phyloP scores from a whole-genome alignment of 2,329 filamentous ascomycete genomes.

The Raffaelea albimanens region DNA sequence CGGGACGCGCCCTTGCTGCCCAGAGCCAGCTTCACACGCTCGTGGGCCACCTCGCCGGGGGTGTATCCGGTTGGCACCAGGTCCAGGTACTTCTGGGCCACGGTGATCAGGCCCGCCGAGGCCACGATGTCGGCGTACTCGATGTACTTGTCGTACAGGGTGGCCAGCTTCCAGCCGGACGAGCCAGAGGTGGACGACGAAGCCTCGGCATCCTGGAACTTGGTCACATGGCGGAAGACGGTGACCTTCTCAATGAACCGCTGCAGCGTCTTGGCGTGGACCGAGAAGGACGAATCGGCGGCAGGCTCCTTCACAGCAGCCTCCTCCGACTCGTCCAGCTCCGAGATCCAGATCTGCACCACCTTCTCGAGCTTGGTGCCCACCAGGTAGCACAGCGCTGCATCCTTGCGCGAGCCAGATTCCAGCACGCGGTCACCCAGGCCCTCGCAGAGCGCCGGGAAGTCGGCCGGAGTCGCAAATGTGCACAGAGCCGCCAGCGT shows the following conservation, averaged over 20 bases:
- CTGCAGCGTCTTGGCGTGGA: slow-evolving; percentile 81
- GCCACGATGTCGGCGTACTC: slow-evolving; percentile 96
- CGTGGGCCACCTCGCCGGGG: slow-evolving; percentile 76
- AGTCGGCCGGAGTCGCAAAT: slow-evolving; percentile 83
- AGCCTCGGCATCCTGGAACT: slow-evolving; percentile 75
- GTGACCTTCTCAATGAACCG: slow-evolving; percentile 98
- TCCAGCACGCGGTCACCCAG: slow-evolving; percentile 87
- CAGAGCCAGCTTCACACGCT: slow-evolving; percentile 76
- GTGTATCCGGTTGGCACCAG: slow-evolving; percentile 77
- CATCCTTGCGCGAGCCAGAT: slow-evolving; percentile 70
- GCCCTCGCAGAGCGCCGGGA: slow-evolving; percentile 89
- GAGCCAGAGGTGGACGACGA: slow-evolving; percentile 46
- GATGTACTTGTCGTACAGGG: slow-evolving; percentile 87
- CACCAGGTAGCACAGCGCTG: slow-evolving; percentile 91
- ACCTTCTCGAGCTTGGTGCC: slow-evolving; percentile 98
- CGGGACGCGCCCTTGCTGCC: slow-evolving; percentile 32
- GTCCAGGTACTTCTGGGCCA: slow-evolving; percentile 86
- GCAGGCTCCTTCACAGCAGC: slow-evolving; percentile 59
- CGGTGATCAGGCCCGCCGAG: slow-evolving; percentile 73
- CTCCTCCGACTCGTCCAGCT: slow-evolving; percentile 77
- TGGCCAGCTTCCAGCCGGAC: slow-evolving; percentile 82
- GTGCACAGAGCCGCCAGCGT: slow-evolving; percentile 94
- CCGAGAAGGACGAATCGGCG: slow-evolving; percentile 76
- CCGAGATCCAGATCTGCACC: slow-evolving; percentile 83
- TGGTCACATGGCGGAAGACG: slow-evolving; percentile 87